Base-by-base conservation (phyloP, 768 basidiomycete genomes). In the Hemileccinum impolitum region DNA sequence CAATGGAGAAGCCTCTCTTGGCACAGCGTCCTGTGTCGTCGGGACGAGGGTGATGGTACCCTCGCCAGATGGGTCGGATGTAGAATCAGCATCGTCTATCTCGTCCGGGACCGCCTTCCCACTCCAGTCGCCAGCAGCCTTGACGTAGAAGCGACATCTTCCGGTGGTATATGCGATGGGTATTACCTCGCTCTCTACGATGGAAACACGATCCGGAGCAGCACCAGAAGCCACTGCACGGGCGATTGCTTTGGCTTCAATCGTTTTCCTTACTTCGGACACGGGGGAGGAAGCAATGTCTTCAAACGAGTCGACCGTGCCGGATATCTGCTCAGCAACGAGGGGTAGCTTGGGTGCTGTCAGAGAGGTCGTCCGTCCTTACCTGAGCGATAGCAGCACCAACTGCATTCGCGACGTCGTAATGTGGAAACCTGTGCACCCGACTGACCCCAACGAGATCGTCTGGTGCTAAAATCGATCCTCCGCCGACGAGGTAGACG, bases 401-500 rank as follows among this genome's bases (percentile, higher is more conserved):
- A 3, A 83, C 77, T 7, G 83, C 82, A 47, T 84, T 82, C 10
- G 84, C 82, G 32, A 82, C 79, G 41, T 76, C 75, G 53, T 71
- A 74, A 62, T 72, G 73, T 0, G 76, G 76, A 25, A 76, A 77
- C 13, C 73, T 68, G 46, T 78, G 70, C 15, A 82, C 72, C 45
- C 70, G 71, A 43, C 71, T 73, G 4, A 84, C 75, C 9, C 84
- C 84, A 28, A 61, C 66, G 0, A 86, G 71, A 10, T 64, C 43
- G 9, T 72, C 64, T 0, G 84, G 82, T 10, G 77, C 72, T 30
- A 86, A 70, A 55, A 85, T 78, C 0, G 80, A 77, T 5, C 84
- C 84, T 14, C 84, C 84, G 19, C 84, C 84, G 32, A 85, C 84
- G 2, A 86, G 73, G 25, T 83, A 72, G 11, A 84, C 72, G 21